Conservation (phyloP, 179 eudicot genomes). For the Beta corolliflora region DNA sequence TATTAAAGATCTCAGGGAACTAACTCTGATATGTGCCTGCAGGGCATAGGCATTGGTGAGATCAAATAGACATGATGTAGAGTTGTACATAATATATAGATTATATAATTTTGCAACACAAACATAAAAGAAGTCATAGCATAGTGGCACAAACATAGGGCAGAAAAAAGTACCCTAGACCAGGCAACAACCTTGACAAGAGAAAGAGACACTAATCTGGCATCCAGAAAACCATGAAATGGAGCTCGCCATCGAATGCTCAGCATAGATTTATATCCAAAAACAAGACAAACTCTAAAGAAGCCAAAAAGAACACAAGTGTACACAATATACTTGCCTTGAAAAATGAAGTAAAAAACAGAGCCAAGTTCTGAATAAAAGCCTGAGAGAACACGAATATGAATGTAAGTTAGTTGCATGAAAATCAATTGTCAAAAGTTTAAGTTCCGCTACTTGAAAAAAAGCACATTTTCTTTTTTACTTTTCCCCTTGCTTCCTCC, state of each 20-base stretch:
- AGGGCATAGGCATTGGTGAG: too few relatives aligned
- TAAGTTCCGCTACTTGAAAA: too few relatives aligned
- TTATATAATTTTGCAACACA: background rate
- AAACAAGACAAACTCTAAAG: background rate
- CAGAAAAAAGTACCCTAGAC: background rate
- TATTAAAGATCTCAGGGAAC: too few relatives aligned
- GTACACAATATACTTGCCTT: too few relatives aligned
- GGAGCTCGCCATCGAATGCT: background rate
- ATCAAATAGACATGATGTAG: background rate
- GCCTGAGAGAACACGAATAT: too few relatives aligned
- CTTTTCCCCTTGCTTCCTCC: too few relatives aligned
- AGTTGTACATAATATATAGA: background rate
- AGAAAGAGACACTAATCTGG: background rate
- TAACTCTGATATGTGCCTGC: constrained; percentile 91
- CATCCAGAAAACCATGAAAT: background rate
- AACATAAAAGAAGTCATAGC: background rate
- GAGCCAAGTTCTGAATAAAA: too few relatives aligned
- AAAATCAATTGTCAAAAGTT: too few relatives aligned
- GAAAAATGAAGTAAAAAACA: too few relatives aligned
- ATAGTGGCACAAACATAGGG: background rate
- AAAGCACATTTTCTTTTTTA: too few relatives aligned
- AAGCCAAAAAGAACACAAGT: too few relatives aligned
- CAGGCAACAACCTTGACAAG: background rate
- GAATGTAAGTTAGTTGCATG: too few relatives aligned
- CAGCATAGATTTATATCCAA: background rate